Percentiles rank a stretch among this genome's conserved stretches.
phyloP scores from a whole-genome alignment of 768 basidiomycete genomes.

The Holtermannia corniformis region DNA sequence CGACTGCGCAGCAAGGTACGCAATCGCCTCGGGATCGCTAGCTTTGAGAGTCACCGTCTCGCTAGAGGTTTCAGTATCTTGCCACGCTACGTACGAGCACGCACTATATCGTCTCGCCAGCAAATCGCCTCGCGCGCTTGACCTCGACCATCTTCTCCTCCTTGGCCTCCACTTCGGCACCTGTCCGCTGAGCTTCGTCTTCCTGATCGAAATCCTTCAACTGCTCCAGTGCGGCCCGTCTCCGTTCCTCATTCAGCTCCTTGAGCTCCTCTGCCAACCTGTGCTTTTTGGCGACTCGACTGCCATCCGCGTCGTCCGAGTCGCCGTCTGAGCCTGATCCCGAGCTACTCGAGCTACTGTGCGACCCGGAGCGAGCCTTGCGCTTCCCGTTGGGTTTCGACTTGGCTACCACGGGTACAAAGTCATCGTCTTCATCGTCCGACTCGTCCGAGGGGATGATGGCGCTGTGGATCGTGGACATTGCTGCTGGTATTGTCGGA shows the following conservation, averaged over 20 bases:
- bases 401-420: not conserved
- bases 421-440: not conserved
- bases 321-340: not conserved
- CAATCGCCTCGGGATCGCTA: constrained; percentile 30
- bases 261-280: not conserved
- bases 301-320: not conserved
- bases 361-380: too few species aligned
- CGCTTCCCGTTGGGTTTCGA: not conserved
- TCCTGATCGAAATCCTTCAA: not conserved
- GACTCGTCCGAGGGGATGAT: not conserved
- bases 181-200: not conserved
- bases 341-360: not conserved
- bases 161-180: not conserved
- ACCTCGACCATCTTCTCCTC: constrained; percentile 23
- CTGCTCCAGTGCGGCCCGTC: not conserved
- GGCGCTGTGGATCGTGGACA: too few species aligned
- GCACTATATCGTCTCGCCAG: constrained; percentile 34
- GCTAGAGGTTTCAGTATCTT: constrained; percentile 14
- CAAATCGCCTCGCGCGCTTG: constrained; percentile 27
- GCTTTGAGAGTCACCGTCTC: constrained; percentile 25
- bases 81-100: constrained; percentile 3
- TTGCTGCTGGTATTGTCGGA: too few species aligned
- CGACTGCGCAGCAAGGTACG: constrained; percentile 4
- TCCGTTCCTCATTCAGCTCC: not conserved
- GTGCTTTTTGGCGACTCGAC: not conserved